Evolutionary conservation across 1,139 yeast genomes (phyloP).

Genomic region (Debaryomyces coudertii): DNA sequence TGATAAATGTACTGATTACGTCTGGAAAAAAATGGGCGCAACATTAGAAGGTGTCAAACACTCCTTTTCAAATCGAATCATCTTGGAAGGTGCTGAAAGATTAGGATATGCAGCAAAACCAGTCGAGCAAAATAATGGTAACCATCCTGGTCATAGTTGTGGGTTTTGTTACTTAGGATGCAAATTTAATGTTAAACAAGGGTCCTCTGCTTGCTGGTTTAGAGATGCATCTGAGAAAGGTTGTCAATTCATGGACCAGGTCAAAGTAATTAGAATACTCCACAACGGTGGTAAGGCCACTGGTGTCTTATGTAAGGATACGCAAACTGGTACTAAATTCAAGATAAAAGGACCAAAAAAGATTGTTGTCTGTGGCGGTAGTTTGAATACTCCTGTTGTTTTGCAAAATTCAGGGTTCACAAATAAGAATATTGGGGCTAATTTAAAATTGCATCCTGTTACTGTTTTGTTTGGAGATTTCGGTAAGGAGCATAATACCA

Average conservation of each 20-base stretch:
- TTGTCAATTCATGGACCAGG: slow-evolving; percentile 51
- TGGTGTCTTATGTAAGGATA: slow-evolving; percentile 45
- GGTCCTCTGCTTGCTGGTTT: slow-evolving; percentile 56
- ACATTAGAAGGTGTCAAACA: slow-evolving; percentile 44
- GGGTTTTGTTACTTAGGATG: slow-evolving; percentile 60
- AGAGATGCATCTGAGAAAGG: slow-evolving; percentile 55
- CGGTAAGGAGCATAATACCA: slow-evolving; percentile 35
- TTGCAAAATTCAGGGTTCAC: slow-evolving; percentile 56
- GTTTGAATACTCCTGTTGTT: slow-evolving; percentile 55
- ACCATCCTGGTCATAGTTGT: slow-evolving; percentile 49
- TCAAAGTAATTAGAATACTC: slow-evolving; percentile 43
- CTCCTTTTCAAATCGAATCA: slow-evolving; percentile 49
- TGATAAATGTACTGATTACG: slow-evolving; percentile 53
- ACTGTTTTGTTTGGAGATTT: slow-evolving; percentile 48
- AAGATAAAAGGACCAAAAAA: slow-evolving; percentile 51
- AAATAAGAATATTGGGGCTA: slow-evolving; percentile 56
- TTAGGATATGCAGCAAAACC: slow-evolving; percentile 48
- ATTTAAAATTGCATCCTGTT: slow-evolving; percentile 59
- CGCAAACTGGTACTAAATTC: slow-evolving; percentile 32
- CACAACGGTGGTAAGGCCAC: slow-evolving; percentile 48
- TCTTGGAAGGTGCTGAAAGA: slow-evolving; percentile 50
- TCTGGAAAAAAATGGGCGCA: slow-evolving; percentile 56
- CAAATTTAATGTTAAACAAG: slow-evolving; percentile 57
- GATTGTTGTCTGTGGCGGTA: slow-evolving; percentile 53
- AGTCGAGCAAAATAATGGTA: slow-evolving; percentile 56